Base-by-base conservation (phyloP, 345 rosid genomes). In the thale cress (Arabidopsis thaliana) region DNA sequence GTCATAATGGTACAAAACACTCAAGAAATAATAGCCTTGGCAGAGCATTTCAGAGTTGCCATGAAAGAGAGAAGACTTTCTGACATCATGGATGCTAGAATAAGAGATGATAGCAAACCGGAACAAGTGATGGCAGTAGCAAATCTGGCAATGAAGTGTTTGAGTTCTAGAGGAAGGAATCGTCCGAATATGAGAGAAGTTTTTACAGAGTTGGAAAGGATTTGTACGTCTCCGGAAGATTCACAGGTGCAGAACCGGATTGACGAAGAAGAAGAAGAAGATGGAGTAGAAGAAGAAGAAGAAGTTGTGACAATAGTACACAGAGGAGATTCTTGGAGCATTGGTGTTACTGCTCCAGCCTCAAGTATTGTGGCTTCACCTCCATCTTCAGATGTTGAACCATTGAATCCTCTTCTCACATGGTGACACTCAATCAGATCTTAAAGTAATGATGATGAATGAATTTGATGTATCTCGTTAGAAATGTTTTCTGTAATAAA, bases 101-200 rank as follows among this genome's bases (percentile, higher is more conserved):
- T 86, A 49, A 88, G 72, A 71, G 77, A 81, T 25, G 73, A 74
- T 0, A 82, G 83, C 53, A 83, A 85, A 49, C 20, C 48, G 50
- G 88, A 81, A 74, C 85, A 84, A 41, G 81, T 83, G 62, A 78
- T 71, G 66, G 83, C 87, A 13, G 55, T 88, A 36, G 90, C 81
- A 25, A 75, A 78, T 12, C 62, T 86, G 45, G 88, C 87, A 1
- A 75, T 65, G 13, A 80, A 78, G 14, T 88, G 90, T 28, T 78
- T 88, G 80, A 82, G 78, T 25, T 84, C 75, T 4, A 83, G 75
- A 71, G 69, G 89, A 65, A 84, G 75, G 76, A 82, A 82, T 12
- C 79, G 88, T 28, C 89, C 89, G 1, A 75, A 83, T 10, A 85
- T 85, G 88, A 87, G 85, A 40, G 75, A 84, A 75, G 85, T 84